Conservation (phyloP, 345 rosid genomes). For the Dimocarpus longan region DNA sequence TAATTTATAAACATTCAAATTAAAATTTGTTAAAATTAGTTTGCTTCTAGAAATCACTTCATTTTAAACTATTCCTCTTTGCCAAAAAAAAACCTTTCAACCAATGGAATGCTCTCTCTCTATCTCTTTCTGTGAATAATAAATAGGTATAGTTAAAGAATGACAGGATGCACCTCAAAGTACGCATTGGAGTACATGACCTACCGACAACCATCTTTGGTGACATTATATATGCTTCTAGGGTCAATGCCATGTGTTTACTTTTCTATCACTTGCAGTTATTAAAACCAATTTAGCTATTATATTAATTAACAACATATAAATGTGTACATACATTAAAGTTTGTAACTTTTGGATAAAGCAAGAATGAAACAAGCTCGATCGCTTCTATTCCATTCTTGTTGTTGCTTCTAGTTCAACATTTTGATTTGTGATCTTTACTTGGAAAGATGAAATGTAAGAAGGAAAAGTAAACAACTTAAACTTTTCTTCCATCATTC, state of each 20-base stretch:
- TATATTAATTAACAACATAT: too few relatives aligned
- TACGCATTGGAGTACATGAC: neutral
- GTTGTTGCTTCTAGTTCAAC: too few relatives aligned
- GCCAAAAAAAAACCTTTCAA: neutral
- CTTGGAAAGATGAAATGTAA: too few relatives aligned
- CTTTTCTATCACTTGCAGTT: neutral
- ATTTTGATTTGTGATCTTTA: neutral
- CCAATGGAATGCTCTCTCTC: neutral
- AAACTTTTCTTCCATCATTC: too few relatives aligned
- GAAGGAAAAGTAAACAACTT: neutral
- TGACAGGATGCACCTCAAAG: neutral
- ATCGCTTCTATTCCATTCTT: neutral
- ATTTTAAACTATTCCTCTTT: neutral
- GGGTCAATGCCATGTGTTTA: neutral
- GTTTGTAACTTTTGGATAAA: too few relatives aligned
- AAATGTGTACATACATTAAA: too few relatives aligned
- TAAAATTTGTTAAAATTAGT: too few relatives aligned
- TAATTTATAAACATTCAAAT: too few relatives aligned
- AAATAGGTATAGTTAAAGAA: neutral
- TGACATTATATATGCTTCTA: neutral
- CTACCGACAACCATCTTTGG: slow-evolving; percentile 11
- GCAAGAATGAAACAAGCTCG: neutral
- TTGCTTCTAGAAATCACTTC: too few relatives aligned
- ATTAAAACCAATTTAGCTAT: too few relatives aligned
- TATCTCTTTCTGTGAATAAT: neutral